Evolutionary conservation across 1,284 basidiomycete genomes (phyloP).

Genomic region (Somion occarium): DNA sequence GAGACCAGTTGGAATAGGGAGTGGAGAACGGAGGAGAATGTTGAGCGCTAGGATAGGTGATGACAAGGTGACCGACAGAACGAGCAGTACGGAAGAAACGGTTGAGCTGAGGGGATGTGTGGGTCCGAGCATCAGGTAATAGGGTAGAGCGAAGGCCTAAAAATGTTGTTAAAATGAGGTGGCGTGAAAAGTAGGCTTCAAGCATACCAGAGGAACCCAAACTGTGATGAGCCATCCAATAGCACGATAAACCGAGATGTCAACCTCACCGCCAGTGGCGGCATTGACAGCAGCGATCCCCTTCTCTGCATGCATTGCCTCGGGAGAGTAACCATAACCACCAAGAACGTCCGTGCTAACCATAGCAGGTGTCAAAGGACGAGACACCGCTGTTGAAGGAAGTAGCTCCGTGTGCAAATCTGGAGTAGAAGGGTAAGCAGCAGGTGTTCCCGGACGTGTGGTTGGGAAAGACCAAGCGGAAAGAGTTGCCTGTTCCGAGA

Average conservation of each 20-base stretch:
- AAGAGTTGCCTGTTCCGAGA: slow-evolving; percentile 49
- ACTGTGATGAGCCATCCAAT: slow-evolving; percentile 59
- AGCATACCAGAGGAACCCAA: slow-evolving; percentile 62
- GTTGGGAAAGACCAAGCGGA: slow-evolving; percentile 66
- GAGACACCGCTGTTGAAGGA: slow-evolving; percentile 27
- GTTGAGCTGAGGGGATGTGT: slow-evolving; percentile 30
- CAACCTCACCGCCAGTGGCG: slow-evolving; percentile 37
- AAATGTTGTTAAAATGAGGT: slow-evolving; percentile 11
- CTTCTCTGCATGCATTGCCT: slow-evolving; percentile 43
- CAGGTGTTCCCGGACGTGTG: slow-evolving; percentile 25
- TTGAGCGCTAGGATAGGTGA: slow-evolving; percentile 61
- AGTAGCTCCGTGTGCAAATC: slow-evolving; percentile 40
- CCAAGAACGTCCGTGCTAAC: slow-evolving; percentile 56
- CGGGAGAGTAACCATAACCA: slow-evolving; percentile 53
- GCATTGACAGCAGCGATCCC: slow-evolving; percentile 41
- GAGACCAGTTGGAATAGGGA: slow-evolving; percentile 60
- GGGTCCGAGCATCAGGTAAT: slow-evolving; percentile 44
- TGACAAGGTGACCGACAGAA: slow-evolving; percentile 59
- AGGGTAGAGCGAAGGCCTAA: slow-evolving; percentile 56
- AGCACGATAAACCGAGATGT: slow-evolving; percentile 49
- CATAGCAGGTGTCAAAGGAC: slow-evolving; percentile 48
- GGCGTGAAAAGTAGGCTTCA: too few relatives aligned
- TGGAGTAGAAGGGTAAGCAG: slow-evolving; percentile 22
- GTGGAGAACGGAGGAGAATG: slow-evolving; percentile 50
- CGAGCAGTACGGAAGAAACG: slow-evolving; percentile 42